Percentiles rank a stretch among this genome's conserved stretches.
Conservation (phyloP, 2,329 filamentous ascomycete genomes). For the Xylaria sp. region DNA sequence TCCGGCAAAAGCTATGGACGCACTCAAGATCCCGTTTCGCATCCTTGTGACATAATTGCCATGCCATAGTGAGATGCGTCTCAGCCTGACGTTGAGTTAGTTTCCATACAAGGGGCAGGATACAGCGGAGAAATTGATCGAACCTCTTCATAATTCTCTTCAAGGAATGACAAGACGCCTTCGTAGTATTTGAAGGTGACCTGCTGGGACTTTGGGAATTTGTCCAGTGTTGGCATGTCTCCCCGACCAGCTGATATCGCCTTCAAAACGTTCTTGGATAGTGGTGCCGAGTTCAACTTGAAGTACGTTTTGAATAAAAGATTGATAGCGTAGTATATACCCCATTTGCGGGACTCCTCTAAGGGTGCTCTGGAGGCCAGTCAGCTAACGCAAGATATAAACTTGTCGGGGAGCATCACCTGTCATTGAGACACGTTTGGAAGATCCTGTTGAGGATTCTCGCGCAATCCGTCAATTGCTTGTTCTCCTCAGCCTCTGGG, state of each 20-base stretch:
- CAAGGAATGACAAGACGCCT: conserved; percentile 89
- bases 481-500: conserved; percentile 73
- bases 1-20: conserved; percentile 34
- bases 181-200: conserved; percentile 97
- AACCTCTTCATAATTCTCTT: conserved; percentile 87
- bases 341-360: conserved; percentile 95
- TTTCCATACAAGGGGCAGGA: background rate
- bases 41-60: conserved; percentile 75
- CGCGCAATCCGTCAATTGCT: conserved; percentile 88
- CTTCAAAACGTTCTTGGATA: conserved; percentile 87
- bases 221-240: conserved; percentile 78
- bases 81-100: conserved; percentile 62
- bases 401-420: conserved; percentile 55
- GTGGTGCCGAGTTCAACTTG: conserved; percentile 85
- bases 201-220: conserved; percentile 86
- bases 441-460: conserved; percentile 91
- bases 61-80: conserved; percentile 77
- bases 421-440: conserved; percentile 84
- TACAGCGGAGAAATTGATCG: conserved; percentile 14
- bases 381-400: conserved; percentile 16
- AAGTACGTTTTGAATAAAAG: conserved; percentile 98
- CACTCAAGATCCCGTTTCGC: conserved; percentile 80
- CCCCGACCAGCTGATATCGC: conserved; percentile 75
- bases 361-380: conserved; percentile 66
- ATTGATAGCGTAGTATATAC: conserved; percentile 92